These are phyloP conservation scores for Panicum virgatum DNA, from an alignment of 202 grass and related monocot genomes.

Conservation along the genomic window DNA sequence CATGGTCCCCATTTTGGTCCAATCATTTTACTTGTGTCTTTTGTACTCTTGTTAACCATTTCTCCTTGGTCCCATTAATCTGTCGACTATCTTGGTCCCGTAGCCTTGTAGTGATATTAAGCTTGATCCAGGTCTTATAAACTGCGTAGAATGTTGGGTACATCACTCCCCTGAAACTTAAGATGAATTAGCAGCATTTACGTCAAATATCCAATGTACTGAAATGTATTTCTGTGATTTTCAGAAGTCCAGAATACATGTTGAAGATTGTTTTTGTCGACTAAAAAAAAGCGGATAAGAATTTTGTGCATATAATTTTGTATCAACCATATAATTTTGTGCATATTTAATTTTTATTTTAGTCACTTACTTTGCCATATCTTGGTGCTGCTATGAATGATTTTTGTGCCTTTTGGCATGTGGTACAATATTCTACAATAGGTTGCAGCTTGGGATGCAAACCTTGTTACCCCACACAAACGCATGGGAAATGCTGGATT, in stretches of 20 bases:
- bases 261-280: constrained; percentile 5
- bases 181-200: constrained; percentile 15
- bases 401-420: constrained; percentile 31
- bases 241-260: neutral
- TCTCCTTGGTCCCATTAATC: neutral
- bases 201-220: neutral
- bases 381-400: neutral
- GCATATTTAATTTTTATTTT: constrained; percentile 7
- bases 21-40: neutral
- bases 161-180: constrained; percentile 12
- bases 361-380: constrained; percentile 16
- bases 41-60: neutral
- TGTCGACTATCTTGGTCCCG: neutral
- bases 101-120: constrained; percentile 1
- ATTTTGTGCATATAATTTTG: too few relatives aligned
- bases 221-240: constrained; percentile 1
- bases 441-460: constrained; percentile 95
- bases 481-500: constrained; percentile 79
- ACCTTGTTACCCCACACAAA: constrained; percentile 95
- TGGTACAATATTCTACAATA: constrained; percentile 39
- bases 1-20: neutral
- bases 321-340: neutral
- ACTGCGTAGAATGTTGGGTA: neutral
- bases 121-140: neutral
- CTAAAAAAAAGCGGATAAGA: neutral